Percentiles rank a stretch among this genome's conserved stretches.
These are phyloP conservation scores for Starmerella potacharoeniae DNA, from an alignment of 805 yeast species.

Conservation along the genomic window DNA sequence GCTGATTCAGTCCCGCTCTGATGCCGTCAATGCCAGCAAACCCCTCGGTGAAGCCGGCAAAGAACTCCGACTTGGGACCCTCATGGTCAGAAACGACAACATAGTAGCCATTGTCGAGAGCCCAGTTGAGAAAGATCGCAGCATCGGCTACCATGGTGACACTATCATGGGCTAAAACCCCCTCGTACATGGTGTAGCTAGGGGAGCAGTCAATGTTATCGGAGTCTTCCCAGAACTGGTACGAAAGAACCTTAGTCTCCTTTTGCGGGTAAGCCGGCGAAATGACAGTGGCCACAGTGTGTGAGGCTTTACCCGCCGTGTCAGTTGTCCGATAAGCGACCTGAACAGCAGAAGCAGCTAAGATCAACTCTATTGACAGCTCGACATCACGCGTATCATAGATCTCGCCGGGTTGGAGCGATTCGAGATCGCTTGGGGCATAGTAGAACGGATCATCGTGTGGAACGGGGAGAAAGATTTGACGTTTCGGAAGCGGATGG, in stretches of 20 bases:
- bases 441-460: too few species aligned
- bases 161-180: constrained; percentile 7
- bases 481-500: too few species aligned
- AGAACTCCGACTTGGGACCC: constrained; percentile 25
- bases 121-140: constrained; percentile 8
- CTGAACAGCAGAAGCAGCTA: too few species aligned
- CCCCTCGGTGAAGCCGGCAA: background rate
- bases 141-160: constrained; percentile 1
- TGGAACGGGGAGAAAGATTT: too few species aligned
- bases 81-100: constrained; percentile 25
- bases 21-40: background rate
- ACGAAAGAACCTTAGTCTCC: constrained; percentile 18
- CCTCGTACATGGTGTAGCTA: constrained; percentile 18
- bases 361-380: too few species aligned
- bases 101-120: constrained; percentile 15
- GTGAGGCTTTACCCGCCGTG: too few species aligned
- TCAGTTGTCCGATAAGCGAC: too few species aligned
- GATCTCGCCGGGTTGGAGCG: too few species aligned
- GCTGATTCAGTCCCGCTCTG: background rate
- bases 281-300: background rate
- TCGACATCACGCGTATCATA: too few species aligned
- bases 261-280: background rate
- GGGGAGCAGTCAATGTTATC: constrained; percentile 22
- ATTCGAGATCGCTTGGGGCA: too few species aligned
- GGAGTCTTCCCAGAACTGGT: constrained; percentile 23